phyloP scores from a whole-genome alignment of 495 filamentous ascomycete genomes.

The Xylaria grammica region DNA sequence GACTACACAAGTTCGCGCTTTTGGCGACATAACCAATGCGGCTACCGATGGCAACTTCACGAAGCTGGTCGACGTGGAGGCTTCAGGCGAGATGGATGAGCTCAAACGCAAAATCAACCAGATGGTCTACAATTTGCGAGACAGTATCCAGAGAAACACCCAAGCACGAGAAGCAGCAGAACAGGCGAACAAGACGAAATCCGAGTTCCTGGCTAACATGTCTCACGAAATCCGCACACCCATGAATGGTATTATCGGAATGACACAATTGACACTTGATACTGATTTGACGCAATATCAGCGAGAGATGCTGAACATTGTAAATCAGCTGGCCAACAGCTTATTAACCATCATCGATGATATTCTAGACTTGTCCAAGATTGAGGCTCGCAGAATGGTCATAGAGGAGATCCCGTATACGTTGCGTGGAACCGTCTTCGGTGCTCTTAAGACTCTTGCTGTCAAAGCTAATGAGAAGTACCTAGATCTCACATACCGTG shows the following conservation, averaged over 20 bases:
- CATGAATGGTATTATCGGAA: conserved; percentile 86
- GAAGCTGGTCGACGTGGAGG: conserved; percentile 96
- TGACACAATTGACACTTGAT: conserved; percentile 97
- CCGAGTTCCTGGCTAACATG: conserved; percentile 99
- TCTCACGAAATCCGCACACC: conserved; percentile 98
- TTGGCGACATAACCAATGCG: conserved; percentile 96
- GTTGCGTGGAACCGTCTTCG: conserved; percentile 93
- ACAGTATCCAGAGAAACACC: conserved; percentile 98
- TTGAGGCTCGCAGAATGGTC: conserved; percentile 99
- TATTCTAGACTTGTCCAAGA: conserved; percentile 98
- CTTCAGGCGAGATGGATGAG: conserved; percentile 98
- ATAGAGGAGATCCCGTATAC: conserved; percentile 99
- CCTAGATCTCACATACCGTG: conserved; percentile 90
- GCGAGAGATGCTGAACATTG: conserved; percentile 98
- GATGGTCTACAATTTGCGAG: conserved; percentile 95
- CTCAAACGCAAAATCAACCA: conserved; percentile 99
- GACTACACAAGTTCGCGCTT: conserved; percentile 96
- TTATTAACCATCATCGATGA: conserved; percentile 98
- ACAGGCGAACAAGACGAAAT: conserved; percentile 97
- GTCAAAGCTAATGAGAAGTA: conserved; percentile 98
- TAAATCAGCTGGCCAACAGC: conserved; percentile 97
- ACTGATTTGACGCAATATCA: conserved; percentile 95
- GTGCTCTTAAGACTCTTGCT: conserved; percentile 92
- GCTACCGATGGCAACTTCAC: conserved; percentile 97
- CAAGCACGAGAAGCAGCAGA: conserved; percentile 95